Conservation (phyloP, 768 basidiomycete genomes). For the Lactarius psammicola region DNA sequence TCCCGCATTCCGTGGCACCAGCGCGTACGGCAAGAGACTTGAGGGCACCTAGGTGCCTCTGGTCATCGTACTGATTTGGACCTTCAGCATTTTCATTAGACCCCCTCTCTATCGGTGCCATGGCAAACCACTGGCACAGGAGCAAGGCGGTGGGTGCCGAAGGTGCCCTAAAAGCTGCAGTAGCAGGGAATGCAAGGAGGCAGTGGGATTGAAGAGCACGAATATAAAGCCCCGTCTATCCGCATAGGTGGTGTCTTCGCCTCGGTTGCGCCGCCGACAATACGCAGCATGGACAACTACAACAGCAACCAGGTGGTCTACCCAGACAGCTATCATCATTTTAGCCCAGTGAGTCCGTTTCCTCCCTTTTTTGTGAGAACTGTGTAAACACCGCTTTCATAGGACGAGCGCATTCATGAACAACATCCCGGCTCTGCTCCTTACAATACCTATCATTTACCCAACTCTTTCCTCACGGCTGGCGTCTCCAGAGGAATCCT, state of each 20-base stretch:
- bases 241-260: neutral
- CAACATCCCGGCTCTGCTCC: neutral
- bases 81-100: neutral
- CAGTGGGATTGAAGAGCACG: neutral
- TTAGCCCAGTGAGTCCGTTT: neutral
- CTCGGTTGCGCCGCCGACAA: neutral
- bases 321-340: neutral
- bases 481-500: neutral
- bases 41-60: neutral
- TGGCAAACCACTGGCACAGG: neutral
- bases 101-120: neutral
- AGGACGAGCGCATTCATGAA: neutral
- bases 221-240: neutral
- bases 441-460: neutral
- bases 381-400: neutral
- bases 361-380: neutral
- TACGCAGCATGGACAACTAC: neutral
- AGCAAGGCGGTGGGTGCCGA: neutral
- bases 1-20: neutral
- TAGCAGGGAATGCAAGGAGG: neutral
- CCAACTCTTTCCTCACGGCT: neutral
- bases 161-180: neutral
- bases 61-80: neutral
- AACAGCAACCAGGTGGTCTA: neutral
- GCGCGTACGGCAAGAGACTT: neutral